Evolutionary conservation across 148 eudicot genomes (phyloP).

Genomic region (Cornus kousa): DNA sequence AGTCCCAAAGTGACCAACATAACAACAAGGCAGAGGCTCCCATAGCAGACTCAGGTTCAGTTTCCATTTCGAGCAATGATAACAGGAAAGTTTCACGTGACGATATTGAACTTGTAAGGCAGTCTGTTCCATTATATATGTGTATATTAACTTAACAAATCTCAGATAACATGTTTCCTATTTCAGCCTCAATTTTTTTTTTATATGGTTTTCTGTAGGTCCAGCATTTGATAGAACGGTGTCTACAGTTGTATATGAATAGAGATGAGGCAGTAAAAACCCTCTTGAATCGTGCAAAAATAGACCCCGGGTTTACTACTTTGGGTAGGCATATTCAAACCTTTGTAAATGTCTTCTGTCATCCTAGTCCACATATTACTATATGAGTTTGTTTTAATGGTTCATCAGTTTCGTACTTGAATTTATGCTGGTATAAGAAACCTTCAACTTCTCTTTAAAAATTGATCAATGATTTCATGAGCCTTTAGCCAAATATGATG

Average conservation of each 20-base stretch:
- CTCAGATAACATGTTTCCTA: background rate
- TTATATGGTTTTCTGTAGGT: slow-evolving; percentile 54
- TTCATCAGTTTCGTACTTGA: slow-evolving; percentile 1
- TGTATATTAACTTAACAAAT: too few relatives aligned
- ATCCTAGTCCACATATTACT: background rate
- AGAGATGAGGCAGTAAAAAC: slow-evolving; percentile 93
- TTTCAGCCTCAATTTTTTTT: background rate
- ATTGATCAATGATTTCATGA: background rate
- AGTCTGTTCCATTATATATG: background rate
- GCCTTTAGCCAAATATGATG: background rate
- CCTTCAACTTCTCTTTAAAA: background rate
- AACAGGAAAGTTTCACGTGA: slow-evolving; percentile 89
- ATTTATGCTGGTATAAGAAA: background rate
- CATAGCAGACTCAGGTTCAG: slow-evolving; percentile 77
- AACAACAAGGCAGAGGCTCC: slow-evolving; percentile 59
- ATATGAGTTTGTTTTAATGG: background rate
- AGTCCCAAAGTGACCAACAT: slow-evolving; percentile 68
- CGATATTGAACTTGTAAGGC: slow-evolving; percentile 95
- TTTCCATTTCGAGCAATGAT: slow-evolving; percentile 81
- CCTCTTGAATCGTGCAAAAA: slow-evolving; percentile 83
- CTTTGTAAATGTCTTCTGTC: slow-evolving; percentile 6
- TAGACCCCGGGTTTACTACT: slow-evolving; percentile 93
- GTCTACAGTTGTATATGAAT: slow-evolving; percentile 91
- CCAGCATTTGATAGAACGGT: slow-evolving; percentile 87
- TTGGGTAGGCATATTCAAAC: slow-evolving; percentile 47